These are phyloP conservation scores for Phytophthora sojae DNA, from an alignment of 352 stramenopile species.

Conservation along the genomic window DNA sequence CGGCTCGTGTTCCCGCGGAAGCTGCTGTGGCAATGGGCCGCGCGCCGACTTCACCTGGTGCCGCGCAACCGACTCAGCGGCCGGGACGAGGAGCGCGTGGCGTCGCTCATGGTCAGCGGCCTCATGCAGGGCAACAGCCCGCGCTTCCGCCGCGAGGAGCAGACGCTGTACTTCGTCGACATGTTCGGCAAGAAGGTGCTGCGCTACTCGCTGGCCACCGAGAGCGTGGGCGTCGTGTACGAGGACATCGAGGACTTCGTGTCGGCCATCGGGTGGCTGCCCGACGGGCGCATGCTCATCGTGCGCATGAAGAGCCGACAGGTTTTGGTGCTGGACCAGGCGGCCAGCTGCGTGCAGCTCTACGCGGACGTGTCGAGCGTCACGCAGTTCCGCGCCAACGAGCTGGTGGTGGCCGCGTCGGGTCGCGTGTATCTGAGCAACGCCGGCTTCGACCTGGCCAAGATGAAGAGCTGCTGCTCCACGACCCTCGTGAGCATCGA, in stretches of 20 bases:
- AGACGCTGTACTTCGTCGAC: conserved; percentile 72
- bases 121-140: conserved; percentile 65
- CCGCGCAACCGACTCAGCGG: conserved; percentile 3
- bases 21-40: conserved; percentile 35
- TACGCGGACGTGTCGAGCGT: conserved; percentile 65
- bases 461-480: conserved; percentile 35
- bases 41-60: conserved; percentile 23
- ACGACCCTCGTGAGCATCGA: conserved; percentile 74
- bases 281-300: conserved; percentile 52
- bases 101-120: conserved; percentile 41
- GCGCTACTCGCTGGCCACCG: conserved; percentile 53
- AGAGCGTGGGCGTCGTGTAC: conserved; percentile 49
- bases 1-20: conserved; percentile 34
- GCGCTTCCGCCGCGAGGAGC: conserved; percentile 60
- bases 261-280: conserved; percentile 67
- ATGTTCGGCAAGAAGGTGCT: conserved; percentile 63
- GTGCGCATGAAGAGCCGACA: conserved; percentile 43
- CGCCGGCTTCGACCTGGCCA: conserved; percentile 62
- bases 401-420: conserved; percentile 53
- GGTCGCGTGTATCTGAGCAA: conserved; percentile 70
- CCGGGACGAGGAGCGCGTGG: conserved; percentile 37
- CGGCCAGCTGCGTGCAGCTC: conserved; percentile 30
- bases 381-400: conserved; percentile 60
- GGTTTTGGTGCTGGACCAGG: conserved; percentile 52
- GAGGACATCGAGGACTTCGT: conserved; percentile 54